Evolutionary conservation across 2,329 filamentous ascomycete species (phyloP), one percentile per base, ranked within the genome.

Genomic region (Orbilia brochopaga): DNA sequence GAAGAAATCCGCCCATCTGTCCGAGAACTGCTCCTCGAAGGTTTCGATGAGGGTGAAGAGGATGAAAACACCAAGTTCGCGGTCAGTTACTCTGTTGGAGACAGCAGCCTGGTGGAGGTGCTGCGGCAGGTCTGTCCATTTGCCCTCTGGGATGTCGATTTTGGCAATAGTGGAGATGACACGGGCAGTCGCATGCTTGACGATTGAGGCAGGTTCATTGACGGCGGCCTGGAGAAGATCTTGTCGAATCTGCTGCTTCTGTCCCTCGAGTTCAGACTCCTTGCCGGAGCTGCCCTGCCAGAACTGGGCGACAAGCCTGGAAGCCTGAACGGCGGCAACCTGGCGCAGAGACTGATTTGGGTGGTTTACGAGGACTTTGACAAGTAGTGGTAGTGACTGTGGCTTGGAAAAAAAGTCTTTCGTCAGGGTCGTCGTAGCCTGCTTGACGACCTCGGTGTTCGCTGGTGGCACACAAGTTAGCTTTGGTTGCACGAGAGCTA

Each of bases 371-470:
- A 95, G 85, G 78, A 97, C 88, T 81, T 97, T 91, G 76, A 97
- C 86, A 74, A 97, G 88, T 77, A 90, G 87, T 63, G 93, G 85
- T 66, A 97, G 87, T 15, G 91, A 91, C 77, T 92, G 86, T 42
- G 93, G 89, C 76, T 91, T 86, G 77, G 87, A 88, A 83, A 96
- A 97, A 84, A 91, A 97, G 81, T 90, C 90, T 81, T 95, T 94
- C 81, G 96, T 92, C 72, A 97, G 87, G 77, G 92, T 88, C 69
- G 90, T 87, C 17, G 93, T 99, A 74, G 92, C 91, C 75, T 90
- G 87, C 85, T 97, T 95, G 80, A 96, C 88, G 81, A 88, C 87
- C 76, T 90, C 87, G 75, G 92, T 96, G 81, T 96, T 89, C 79
- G 94, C 92, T 96, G 78, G 40, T 77, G 55, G 56, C 19, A 13